Evolutionary conservation across 208 protist species (phyloP), one percentile per base, ranked within the genome.

Genomic region (Trypanosoma theileri): DNA sequence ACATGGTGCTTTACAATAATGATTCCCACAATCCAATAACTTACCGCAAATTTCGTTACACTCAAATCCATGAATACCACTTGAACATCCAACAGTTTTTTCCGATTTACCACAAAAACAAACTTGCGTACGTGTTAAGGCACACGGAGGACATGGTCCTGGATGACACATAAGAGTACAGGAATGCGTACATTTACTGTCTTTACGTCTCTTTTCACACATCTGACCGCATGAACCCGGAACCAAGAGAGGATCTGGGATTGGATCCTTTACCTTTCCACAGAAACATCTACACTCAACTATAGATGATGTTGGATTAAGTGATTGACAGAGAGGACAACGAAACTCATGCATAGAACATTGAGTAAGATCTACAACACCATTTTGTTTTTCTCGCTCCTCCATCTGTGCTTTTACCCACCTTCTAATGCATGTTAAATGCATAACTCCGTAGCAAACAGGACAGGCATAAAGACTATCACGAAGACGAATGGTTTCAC

Each of bases 101-200:
- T 59, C 66, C 50, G 79, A 50, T 64, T 85, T 91, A 16, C 91
- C 89, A 69, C 91, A 96, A 70, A 87, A 96, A 68, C 91, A 96
- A 9, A 57, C 52, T 72, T 93, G 86, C 31, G 67, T 65, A 13
- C 87, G 85, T 40, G 75, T 88, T 46, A 70, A 71, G 16, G 62
- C 59, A 65, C 91, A 96, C 1, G 83, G 83, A 28, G 83, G 76
- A 68, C 91, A 96, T 6, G 82, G 77, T 1, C 91, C 91, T 1
- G 86, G 86, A 72, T 96, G 91, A 73, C 91, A 96, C 59, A 88
- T 79, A 48, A 90, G 69, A 26, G 79, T 73, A 71, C 91, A 96
- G 19, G 71, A 46, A 75, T 96, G 91, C 7, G 77, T 63, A 61
- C 91, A 96, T 21, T 71, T 41, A 13, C 63, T 59, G 48, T 91